These are phyloP conservation scores for Viola pubescens DNA, from an alignment of 441 rosid genomes.

Conservation along the genomic window DNA sequence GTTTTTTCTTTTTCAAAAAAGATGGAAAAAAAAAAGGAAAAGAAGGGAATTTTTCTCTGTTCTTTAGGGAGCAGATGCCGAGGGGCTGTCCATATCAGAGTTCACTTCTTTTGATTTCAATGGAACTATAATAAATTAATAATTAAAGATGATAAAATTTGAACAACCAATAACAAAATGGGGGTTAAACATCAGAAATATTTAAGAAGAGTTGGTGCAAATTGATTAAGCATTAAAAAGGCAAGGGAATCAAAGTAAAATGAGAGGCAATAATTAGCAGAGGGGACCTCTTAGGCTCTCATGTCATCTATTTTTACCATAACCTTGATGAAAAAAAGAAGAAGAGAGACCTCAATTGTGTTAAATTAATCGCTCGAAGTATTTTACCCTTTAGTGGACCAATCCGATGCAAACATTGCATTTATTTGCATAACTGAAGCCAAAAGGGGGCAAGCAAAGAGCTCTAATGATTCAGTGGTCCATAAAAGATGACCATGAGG, in stretches of 20 bases:
- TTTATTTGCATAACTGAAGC: slow-evolving; percentile 8
- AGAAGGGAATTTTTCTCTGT: slow-evolving; percentile 6
- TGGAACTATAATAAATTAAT: not conserved
- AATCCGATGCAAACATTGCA: not conserved
- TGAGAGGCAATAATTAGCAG: slow-evolving; percentile 16
- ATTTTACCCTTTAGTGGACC: too few relatives aligned
- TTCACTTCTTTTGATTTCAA: slow-evolving; percentile 10
- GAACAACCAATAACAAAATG: not conserved
- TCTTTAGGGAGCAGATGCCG: not conserved
- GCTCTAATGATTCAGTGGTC: slow-evolving; percentile 18
- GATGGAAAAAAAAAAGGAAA: not conserved
- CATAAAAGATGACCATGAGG: slow-evolving; percentile 3
- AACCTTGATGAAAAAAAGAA: slow-evolving; percentile 15
- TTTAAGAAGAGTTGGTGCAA: slow-evolving; percentile 15
- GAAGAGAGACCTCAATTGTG: not conserved
- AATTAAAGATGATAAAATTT: not conserved
- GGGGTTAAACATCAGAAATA: not conserved
- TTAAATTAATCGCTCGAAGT: not conserved
- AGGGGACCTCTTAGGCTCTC: slow-evolving; percentile 21
- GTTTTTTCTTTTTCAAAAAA: not conserved
- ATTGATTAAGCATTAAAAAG: slow-evolving; percentile 21
- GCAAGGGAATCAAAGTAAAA: not conserved
- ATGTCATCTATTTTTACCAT: not conserved
- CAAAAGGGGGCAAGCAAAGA: not conserved
- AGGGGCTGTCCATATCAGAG: slow-evolving; percentile 2